A percentile compares a stretch with the other conserved stretches of the same genome.
Evolutionary conservation across 108 stramenopile species (phyloP).

Genomic region (Discostella stelligeroides): DNA sequence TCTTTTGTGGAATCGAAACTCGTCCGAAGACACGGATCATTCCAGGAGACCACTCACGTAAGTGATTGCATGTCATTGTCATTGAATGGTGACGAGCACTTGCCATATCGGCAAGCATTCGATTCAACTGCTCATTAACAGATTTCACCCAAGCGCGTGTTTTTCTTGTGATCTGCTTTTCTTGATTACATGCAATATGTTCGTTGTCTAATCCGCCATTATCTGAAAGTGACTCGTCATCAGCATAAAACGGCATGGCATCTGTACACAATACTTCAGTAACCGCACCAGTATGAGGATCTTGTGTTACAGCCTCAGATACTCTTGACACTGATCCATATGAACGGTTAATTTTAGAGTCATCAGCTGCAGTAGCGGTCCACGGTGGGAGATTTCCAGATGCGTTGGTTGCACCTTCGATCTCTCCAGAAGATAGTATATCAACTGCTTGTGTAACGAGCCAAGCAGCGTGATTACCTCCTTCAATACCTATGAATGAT

Average conservation of each 20-base stretch:
- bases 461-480: constrained; percentile 56
- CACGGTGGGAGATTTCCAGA: constrained; percentile 1
- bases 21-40: constrained; percentile 71
- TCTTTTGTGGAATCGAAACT: constrained; percentile 53
- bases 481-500: constrained; percentile 25
- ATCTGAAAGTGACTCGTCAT: too few relatives aligned
- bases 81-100: too few relatives aligned
- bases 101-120: too few relatives aligned
- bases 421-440: constrained; percentile 38
- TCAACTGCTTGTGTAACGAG: constrained; percentile 60
- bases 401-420: constrained; percentile 11
- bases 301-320: constrained; percentile 60
- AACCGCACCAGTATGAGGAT: constrained; percentile 67
- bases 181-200: constrained; percentile 8
- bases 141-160: constrained; percentile 29
- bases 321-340: constrained; percentile 60
- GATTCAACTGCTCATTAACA: constrained; percentile 48
- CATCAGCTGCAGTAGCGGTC: constrained; percentile 15
- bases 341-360: constrained; percentile 67
- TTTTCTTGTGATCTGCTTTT: constrained; percentile 19
- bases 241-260: constrained; percentile 44
- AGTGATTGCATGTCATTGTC: too few relatives aligned
- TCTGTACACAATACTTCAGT: constrained; percentile 70
- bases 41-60: constrained; percentile 37
- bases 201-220: too few relatives aligned